phyloP scores from a whole-genome alignment of 2,329 filamentous ascomycete species.

The Aspergillus viridinutans region DNA sequence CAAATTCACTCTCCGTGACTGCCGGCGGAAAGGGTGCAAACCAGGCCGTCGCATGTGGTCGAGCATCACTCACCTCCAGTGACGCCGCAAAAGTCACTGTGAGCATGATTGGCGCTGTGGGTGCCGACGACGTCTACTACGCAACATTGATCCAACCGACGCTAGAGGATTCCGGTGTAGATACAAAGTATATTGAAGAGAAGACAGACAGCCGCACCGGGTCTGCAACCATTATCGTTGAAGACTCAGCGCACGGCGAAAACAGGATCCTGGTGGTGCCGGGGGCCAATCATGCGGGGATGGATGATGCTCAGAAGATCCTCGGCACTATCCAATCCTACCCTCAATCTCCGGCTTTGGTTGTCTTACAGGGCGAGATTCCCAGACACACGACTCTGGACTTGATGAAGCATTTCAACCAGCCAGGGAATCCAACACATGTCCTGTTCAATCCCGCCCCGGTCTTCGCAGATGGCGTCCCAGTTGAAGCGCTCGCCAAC shows the following conservation, averaged over 20 bases:
- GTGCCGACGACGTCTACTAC: slow-evolving; percentile 55
- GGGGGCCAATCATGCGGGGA: slow-evolving; percentile 56
- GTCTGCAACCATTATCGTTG: slow-evolving; percentile 66
- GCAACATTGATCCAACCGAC: slow-evolving; percentile 52
- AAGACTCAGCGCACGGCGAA: slow-evolving; percentile 60
- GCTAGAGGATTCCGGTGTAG: slow-evolving; percentile 56
- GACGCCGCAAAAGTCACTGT: slow-evolving; percentile 53
- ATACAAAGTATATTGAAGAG: slow-evolving; percentile 48
- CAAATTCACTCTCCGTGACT: slow-evolving; percentile 58
- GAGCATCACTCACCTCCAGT: slow-evolving; percentile 34
- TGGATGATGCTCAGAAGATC: slow-evolving; percentile 27
- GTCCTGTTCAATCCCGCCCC: slow-evolving; percentile 81
- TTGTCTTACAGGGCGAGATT: neutral
- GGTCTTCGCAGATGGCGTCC: slow-evolving; percentile 65
- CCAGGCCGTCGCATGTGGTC: neutral
- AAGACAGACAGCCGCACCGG: slow-evolving; percentile 40
- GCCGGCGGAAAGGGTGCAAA: neutral
- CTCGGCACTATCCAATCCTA: neutral
- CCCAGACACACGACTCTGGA: neutral
- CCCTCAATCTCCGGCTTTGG: neutral
- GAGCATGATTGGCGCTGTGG: slow-evolving; percentile 66
- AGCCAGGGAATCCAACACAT: slow-evolving; percentile 13
- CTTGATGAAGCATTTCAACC: neutral
- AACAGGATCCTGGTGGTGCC: slow-evolving; percentile 68
- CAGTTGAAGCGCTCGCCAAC: slow-evolving; percentile 26